Percentiles rank a stretch among this genome's conserved stretches.
These are phyloP conservation scores for Paspalum notatum DNA, from an alignment of 176 grass and related monocot species.

Conservation along the genomic window DNA sequence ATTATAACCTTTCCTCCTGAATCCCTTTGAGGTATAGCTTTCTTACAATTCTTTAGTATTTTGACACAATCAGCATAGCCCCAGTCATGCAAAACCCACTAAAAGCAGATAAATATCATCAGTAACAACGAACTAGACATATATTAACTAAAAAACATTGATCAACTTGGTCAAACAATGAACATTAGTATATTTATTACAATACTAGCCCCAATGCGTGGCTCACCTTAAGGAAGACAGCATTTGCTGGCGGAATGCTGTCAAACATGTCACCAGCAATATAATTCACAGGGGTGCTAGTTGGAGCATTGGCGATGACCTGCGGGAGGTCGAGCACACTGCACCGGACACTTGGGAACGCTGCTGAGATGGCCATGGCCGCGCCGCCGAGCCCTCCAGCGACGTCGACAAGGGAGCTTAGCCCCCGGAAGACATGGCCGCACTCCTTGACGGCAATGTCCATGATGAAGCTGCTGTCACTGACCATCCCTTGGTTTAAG, in stretches of 20 bases:
- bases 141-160: no score
- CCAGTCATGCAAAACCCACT: conserved; percentile 66
- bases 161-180: not conserved
- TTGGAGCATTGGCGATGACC: conserved; percentile 24
- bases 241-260: conserved; percentile 40
- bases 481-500: conserved; percentile 48
- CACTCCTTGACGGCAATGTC: conserved; percentile 22
- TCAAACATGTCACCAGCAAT: conserved; percentile 54
- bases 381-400: conserved; percentile 39
- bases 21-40: conserved; percentile 39
- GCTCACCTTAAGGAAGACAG: conserved; percentile 54
- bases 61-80: conserved; percentile 39
- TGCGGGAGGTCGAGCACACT: conserved; percentile 54
- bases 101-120: not conserved
- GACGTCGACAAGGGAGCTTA: conserved; percentile 53
- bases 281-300: conserved; percentile 17
- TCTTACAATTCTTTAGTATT: conserved; percentile 49
- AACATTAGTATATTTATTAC: no score
- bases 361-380: conserved; percentile 31
- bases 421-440: conserved; percentile 33
- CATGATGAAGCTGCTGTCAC: conserved; percentile 36
- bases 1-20: conserved; percentile 49
- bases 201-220: no score
- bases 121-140: no score
- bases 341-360: conserved; percentile 49